Evolutionary conservation across 2,329 filamentous ascomycete genomes (phyloP).

Genomic region (Trichoderma sp.): DNA sequence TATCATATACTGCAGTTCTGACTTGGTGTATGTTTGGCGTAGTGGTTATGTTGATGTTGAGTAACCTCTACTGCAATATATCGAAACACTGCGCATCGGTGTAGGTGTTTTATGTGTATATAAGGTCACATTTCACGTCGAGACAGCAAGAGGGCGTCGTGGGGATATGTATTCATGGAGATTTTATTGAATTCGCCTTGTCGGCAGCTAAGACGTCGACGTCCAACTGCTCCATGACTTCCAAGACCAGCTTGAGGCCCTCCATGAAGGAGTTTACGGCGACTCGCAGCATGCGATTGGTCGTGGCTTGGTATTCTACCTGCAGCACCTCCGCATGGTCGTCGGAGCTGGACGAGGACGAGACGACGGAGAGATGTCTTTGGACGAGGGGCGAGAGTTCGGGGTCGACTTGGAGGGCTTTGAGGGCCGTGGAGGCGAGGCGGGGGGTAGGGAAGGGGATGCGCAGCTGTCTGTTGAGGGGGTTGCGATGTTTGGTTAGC

Average conservation of each 20-base stretch:
- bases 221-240: conserved; percentile 89
- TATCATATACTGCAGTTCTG: not conserved
- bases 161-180: not conserved
- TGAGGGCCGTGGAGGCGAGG: conserved; percentile 74
- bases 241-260: conserved; percentile 77
- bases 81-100: not conserved
- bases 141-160: not conserved
- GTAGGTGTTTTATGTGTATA: not conserved
- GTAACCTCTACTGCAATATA: not conserved
- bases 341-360: conserved; percentile 16
- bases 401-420: conserved; percentile 78
- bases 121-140: not conserved
- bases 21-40: not conserved
- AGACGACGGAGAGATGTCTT: conserved; percentile 64
- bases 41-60: no score
- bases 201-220: conserved; percentile 65
- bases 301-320: conserved; percentile 81
- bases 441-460: conserved; percentile 80
- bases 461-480: conserved; percentile 61
- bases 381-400: conserved; percentile 85
- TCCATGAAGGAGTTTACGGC: conserved; percentile 97
- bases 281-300: conserved; percentile 94
- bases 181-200: not conserved
- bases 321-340: conserved; percentile 54
- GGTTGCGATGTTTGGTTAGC: not conserved